These are phyloP conservation scores for Fusarium ramigenum DNA, from an alignment of 2,329 filamentous ascomycete genomes.

Conservation along the genomic window DNA sequence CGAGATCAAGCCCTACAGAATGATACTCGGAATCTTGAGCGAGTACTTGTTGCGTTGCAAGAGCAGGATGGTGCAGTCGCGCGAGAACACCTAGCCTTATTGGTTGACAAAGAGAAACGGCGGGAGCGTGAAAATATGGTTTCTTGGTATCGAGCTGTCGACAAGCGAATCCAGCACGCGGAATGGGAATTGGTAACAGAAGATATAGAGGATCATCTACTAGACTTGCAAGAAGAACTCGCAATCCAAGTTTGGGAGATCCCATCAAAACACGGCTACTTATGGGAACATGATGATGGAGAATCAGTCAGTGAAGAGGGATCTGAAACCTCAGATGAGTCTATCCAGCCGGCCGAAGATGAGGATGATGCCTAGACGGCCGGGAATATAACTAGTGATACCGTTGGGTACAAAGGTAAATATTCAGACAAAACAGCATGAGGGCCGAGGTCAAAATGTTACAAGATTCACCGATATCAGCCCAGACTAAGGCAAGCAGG, in stretches of 20 bases:
- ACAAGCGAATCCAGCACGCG: not conserved
- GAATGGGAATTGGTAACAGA: not conserved
- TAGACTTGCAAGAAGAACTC: constrained; percentile 15
- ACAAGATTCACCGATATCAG: not conserved
- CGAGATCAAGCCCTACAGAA: constrained; percentile 9
- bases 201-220: constrained; percentile 8
- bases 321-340: not conserved
- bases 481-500: not conserved
- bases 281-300: not conserved
- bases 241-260: not conserved
- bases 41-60: not conserved
- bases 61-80: not conserved
- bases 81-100: not conserved
- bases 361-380: not conserved
- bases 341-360: not conserved
- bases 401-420: too few relatives aligned
- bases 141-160: constrained; percentile 20
- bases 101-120: constrained; percentile 1
- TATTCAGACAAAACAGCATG: accelerated
- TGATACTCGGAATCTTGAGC: not conserved
- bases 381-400: not conserved
- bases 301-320: not conserved
- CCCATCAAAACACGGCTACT: not conserved
- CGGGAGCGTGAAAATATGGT: not conserved
- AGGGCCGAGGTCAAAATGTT: not conserved